Conservation (phyloP, 805 yeast species). For the Zygoascus biomembranicola region DNA sequence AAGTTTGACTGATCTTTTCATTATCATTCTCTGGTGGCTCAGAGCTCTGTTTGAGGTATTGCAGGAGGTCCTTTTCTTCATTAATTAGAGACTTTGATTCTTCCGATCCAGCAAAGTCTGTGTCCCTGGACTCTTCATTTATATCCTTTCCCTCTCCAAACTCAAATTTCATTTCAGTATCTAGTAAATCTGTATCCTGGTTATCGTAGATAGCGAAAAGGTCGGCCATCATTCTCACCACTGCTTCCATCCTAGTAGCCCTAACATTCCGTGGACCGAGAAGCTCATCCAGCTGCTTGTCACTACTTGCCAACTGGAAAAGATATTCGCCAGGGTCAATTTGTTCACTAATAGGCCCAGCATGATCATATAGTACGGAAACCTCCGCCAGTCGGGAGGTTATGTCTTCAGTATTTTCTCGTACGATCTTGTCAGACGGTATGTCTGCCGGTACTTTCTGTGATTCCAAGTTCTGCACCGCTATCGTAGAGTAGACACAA, state of each 20-base stretch:
- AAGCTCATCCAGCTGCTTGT: conserved; percentile 10
- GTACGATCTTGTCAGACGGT: not conserved
- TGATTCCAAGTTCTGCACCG: too few relatives aligned
- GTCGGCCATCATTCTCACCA: conserved; percentile 26
- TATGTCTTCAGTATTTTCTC: not conserved
- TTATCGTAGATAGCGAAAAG: conserved; percentile 23
- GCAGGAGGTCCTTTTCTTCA: not conserved
- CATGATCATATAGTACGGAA: not conserved
- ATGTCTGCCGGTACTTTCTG: not conserved
- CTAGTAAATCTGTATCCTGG: conserved; percentile 20
- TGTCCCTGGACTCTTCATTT: not conserved
- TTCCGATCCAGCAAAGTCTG: not conserved
- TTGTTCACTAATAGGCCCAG: not conserved
- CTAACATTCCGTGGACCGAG: conserved; percentile 23
- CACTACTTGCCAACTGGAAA: not conserved
- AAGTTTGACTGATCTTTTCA: not conserved
- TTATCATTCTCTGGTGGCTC: not conserved
- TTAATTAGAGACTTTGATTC: not conserved
- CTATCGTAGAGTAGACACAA: too few relatives aligned
- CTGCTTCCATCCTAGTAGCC: conserved; percentile 23
- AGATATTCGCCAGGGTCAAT: not conserved
- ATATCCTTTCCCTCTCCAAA: conserved; percentile 6
- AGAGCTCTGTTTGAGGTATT: not conserved
- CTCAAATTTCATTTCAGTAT: conserved; percentile 9
- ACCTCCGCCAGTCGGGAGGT: not conserved